Base-by-base conservation (phyloP, 2,329 filamentous ascomycete genomes). In the Scolecobasidium constrictum region DNA sequence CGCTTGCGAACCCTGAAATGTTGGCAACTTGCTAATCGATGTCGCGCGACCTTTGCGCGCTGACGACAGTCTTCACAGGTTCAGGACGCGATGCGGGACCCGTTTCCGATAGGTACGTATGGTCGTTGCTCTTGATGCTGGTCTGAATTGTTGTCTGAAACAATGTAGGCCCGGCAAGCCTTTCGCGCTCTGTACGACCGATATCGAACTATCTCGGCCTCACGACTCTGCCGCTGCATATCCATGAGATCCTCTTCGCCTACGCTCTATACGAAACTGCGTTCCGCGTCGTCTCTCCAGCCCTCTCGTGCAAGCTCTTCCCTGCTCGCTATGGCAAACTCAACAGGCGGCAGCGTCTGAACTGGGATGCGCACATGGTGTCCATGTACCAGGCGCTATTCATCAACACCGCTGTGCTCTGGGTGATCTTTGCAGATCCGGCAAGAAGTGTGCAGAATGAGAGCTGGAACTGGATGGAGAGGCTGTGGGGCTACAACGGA, bases 311-410 rank as follows among this genome's bases (percentile, higher is more conserved):
- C 36, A 55, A 66, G 44, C 59, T 86, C 47, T 77, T 82, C 49
- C 77, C 81, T n/a, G 56, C 67, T 35, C 69, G 74, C 50, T 92
- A 92, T 64, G 58, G 67, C 21, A 61, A 62, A 36, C 70, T 86
- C 51, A 74, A 77, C 39, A 64, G 68, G 18, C 71, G 73, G 42
- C 83, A 81, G 43, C 75, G 73, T 56, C 68, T 86, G 48, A 92
- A 83, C 68, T 92, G 86, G 86, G 78, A 93, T 58, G 81, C 86
- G 19, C 86, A 90, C 57, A 78, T 92, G 43, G 85, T 92, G 23
- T 87, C 82, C 16, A 72, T 92, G 51, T 69, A 84, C 45, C 86
- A 93, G 69, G 81, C 78, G 57, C 66, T 71, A 23, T 63, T 86
- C 44, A 85, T 93, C 64, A 86, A 82, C 59, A 58, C 52, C 38